phyloP scores from a whole-genome alignment of 2,329 filamentous ascomycete genomes.

The Colletotrichum viniferum region DNA sequence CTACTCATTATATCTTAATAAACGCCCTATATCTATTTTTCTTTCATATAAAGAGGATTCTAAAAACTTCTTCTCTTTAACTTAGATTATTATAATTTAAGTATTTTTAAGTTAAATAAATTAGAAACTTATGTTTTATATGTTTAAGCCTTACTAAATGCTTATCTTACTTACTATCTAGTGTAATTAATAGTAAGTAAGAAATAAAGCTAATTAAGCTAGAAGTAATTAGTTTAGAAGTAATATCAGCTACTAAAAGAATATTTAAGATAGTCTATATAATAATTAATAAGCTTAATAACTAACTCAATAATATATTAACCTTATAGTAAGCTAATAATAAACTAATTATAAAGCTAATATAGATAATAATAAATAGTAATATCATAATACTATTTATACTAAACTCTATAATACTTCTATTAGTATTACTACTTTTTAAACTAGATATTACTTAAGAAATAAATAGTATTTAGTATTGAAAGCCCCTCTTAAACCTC shows the following conservation, averaged over 20 bases:
- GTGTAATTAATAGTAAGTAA: not conserved
- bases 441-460: not conserved
- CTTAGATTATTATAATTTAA: too few species aligned
- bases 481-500: rapidly evolving
- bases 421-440: not conserved
- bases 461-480: not conserved
- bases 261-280: not conserved
- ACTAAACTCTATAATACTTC: not conserved
- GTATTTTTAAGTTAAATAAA: too few species aligned
- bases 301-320: not conserved
- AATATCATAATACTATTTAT: not conserved
- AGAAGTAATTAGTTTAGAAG: not conserved
- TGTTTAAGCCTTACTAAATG: not conserved
- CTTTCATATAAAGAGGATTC: too few species aligned
- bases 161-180: not conserved
- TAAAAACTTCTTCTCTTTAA: too few species aligned
- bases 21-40: too few species aligned
- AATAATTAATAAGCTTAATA: not conserved
- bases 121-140: too few species aligned
- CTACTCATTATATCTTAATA: too few species aligned
- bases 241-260: not conserved
- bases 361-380: not conserved
- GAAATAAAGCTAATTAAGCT: not conserved
- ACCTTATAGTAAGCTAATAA: not conserved
- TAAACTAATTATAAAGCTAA: not conserved